phyloP scores from a whole-genome alignment of 805 yeast genomes.

The Komagataella populi region DNA sequence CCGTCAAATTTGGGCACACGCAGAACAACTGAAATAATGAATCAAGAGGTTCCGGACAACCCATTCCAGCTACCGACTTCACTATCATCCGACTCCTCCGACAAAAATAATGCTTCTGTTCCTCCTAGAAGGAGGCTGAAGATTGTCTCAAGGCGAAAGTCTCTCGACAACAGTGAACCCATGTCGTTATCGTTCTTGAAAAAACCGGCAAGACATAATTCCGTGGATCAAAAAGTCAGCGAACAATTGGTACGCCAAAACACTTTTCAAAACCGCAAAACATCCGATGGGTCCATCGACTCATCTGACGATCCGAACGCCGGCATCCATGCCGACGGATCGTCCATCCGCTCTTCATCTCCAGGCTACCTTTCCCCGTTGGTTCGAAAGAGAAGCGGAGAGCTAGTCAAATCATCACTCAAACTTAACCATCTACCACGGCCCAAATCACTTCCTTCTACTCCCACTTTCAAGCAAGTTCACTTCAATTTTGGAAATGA shows the following conservation, averaged over 20 bases:
- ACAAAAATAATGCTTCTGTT: not conserved
- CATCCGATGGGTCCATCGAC: constrained; percentile 1
- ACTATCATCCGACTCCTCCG: not conserved
- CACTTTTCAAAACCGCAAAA: constrained; percentile 12
- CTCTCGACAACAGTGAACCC: constrained; percentile 9
- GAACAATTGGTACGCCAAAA: constrained; percentile 17
- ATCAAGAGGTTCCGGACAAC: not conserved
- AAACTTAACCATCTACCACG: constrained; percentile 22
- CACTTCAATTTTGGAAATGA: constrained; percentile 67
- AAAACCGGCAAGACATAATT: constrained; percentile 16
- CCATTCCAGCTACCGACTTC: not conserved
- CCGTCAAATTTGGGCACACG: not conserved
- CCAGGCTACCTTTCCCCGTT: constrained; percentile 19
- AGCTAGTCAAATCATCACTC: constrained; percentile 62
- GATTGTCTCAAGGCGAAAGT: not conserved
- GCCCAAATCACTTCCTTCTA: constrained; percentile 30
- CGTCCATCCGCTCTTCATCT: constrained; percentile 4
- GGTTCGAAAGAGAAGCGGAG: constrained; percentile 82
- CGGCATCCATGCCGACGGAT: constrained; percentile 4
- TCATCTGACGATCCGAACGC: not conserved
- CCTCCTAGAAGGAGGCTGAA: not conserved
- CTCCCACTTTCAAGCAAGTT: constrained; percentile 59
- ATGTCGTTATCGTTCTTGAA: constrained; percentile 18
- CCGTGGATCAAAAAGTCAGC: constrained; percentile 6
- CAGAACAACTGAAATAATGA: not conserved